These are phyloP conservation scores for Tagetes patula DNA, from an alignment of 129 eudicot genomes.

Conservation along the genomic window DNA sequence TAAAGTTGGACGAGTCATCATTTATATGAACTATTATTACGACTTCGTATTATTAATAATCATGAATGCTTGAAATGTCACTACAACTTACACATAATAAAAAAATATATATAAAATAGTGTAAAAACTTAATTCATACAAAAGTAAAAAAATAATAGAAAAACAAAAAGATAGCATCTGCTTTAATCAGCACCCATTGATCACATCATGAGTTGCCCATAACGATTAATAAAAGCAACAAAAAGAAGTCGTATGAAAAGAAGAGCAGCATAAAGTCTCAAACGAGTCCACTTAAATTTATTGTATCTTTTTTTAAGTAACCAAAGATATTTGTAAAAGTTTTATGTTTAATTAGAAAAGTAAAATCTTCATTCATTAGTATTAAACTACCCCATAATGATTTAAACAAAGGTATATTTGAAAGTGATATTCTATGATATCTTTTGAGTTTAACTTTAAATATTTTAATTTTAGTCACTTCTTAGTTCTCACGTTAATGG, in stretches of 20 bases:
- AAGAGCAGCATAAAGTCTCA: slow-evolving; percentile 36
- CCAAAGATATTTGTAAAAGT: neutral
- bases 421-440: neutral
- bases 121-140: neutral
- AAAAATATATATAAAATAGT: neutral
- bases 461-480: neutral
- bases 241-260: slow-evolving; percentile 33
- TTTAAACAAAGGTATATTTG: neutral
- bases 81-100: neutral
- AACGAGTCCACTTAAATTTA: slow-evolving; percentile 26
- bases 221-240: slow-evolving; percentile 34
- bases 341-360: neutral
- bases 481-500: neutral
- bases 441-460: neutral
- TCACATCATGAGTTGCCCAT: slow-evolving; percentile 35
- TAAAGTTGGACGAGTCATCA: neutral
- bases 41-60: neutral
- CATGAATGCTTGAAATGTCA: neutral
- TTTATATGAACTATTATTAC: neutral
- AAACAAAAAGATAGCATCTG: slow-evolving; percentile 20
- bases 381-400: neutral
- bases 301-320: neutral
- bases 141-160: neutral
- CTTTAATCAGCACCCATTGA: slow-evolving; percentile 32
- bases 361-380: neutral